Evolutionary conservation across 2,329 filamentous ascomycete genomes (phyloP), one percentile per base, ranked within the genome.

Genomic region (Pseudonectria foliicola): DNA sequence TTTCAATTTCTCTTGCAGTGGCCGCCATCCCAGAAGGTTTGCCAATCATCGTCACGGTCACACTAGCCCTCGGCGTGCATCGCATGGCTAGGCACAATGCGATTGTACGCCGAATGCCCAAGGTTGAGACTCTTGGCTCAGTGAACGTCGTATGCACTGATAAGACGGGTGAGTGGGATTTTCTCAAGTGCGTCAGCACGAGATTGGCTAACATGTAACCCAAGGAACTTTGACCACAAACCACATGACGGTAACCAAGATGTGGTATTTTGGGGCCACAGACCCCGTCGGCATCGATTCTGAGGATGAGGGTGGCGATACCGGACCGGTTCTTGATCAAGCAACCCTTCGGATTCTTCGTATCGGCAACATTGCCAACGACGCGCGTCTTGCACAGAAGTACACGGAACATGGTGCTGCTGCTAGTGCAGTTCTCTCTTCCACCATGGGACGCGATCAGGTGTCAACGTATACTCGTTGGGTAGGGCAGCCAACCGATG

Each of bases 61-160:
- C 92, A 0, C 71, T 98, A 36, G 92, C 92, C 26, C 72, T 98
- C 11, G 93, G 92, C 11, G 93, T 98, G 7, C 77, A 98, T 53
- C 81, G 92, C 38, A 98, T 98, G 92, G 93, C 92, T 41, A 87
- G 81, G 54, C 80, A 90, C 50, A 86, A 94, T 57, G 92, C 92
- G 7, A 98, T 98, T 57, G 90, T 98, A 40, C 83, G 92, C 48
- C 82, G 85, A 55, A 82, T 98, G 63, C 93, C 93, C 14, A 96
- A 92, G 60, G 93, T 98, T 7, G 92, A 98, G 60, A 98, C 92
- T 1, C 67, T 98, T 5, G 93, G 93, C 7, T 95, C 89, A n/a
- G 92, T 98, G 39, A 98, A 96, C 53, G 89, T 98, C n/a, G 87
- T 98, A 6, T 98, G 93, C 66, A 95, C 88, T 48, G 92, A 98